These are phyloP conservation scores for Calocybe gangraenosa DNA, from an alignment of 768 basidiomycete genomes.

Conservation along the genomic window DNA sequence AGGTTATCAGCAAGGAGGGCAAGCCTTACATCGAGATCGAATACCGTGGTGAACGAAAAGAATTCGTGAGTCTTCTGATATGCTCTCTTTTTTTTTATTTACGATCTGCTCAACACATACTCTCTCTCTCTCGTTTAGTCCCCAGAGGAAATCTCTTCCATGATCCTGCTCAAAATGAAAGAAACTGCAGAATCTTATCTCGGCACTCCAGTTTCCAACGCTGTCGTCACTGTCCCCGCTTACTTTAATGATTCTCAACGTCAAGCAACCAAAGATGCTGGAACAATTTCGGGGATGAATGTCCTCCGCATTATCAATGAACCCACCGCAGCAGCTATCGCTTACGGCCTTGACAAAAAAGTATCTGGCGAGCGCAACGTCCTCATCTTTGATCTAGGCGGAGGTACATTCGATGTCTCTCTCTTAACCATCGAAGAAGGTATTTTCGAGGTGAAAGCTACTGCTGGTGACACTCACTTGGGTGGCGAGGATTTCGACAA, in stretches of 20 bases:
- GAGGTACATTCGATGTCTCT: slow-evolving; percentile 98
- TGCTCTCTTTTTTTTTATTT: no score
- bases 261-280: slow-evolving; percentile 98
- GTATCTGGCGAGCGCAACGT: slow-evolving; percentile 88
- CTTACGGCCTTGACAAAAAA: slow-evolving; percentile 98
- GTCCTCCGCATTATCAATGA: slow-evolving; percentile 99
- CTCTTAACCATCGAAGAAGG: slow-evolving; percentile 95
- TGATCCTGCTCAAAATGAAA: slow-evolving; percentile 98
- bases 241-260: slow-evolving; percentile 99
- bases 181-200: slow-evolving; percentile 97
- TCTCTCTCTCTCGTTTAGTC: slow-evolving; percentile 45
- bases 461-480: slow-evolving; percentile 96
- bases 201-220: slow-evolving; percentile 77
- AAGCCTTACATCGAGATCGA: slow-evolving; percentile 88
- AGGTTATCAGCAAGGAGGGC: slow-evolving; percentile 77
- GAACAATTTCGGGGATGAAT: slow-evolving; percentile 89
- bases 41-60: slow-evolving; percentile 92
- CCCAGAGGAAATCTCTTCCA: slow-evolving; percentile 96
- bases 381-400: slow-evolving; percentile 96
- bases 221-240: slow-evolving; percentile 94
- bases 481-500: slow-evolving; percentile 99
- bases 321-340: slow-evolving; percentile 96
- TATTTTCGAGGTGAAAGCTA: slow-evolving; percentile 98
- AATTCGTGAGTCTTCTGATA: slow-evolving; percentile 62
- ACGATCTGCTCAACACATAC: slow-evolving; percentile 23